Evolutionary conservation across 148 eudicot species (phyloP).

Genomic region (Rhododendron molle): DNA sequence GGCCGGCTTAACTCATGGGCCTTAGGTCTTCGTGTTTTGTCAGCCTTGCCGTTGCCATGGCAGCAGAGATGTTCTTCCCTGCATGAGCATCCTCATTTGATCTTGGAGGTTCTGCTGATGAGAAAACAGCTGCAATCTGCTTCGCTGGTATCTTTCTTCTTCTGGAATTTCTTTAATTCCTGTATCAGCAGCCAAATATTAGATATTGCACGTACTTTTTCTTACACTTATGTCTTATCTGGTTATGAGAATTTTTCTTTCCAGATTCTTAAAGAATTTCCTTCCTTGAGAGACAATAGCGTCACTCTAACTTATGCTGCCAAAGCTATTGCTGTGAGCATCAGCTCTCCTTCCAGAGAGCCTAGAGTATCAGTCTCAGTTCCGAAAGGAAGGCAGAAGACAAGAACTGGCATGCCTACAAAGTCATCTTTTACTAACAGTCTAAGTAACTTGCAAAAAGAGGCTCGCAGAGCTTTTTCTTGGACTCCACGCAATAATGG

Average conservation of each 20-base stretch:
- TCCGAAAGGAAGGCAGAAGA: constrained; percentile 66
- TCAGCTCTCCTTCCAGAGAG: constrained; percentile 77
- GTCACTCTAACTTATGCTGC: constrained; percentile 75
- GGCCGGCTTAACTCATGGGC: constrained; percentile 94
- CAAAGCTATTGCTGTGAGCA: constrained; percentile 79
- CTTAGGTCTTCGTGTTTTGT: constrained; percentile 92
- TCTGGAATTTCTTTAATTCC: constrained; percentile 2
- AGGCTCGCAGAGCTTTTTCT: constrained; percentile 92
- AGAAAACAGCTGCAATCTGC: constrained; percentile 96
- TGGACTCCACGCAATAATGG: constrained; percentile 81
- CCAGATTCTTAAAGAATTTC: constrained; percentile 91
- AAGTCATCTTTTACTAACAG: constrained; percentile 71
- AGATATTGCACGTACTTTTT: neutral
- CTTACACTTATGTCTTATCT: neutral
- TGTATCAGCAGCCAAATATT: neutral
- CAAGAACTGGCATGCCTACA: constrained; percentile 54
- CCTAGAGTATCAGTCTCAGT: constrained; percentile 68
- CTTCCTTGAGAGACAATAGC: constrained; percentile 66
- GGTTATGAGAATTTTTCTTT: constrained; percentile 12
- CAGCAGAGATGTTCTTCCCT: constrained; percentile 96
- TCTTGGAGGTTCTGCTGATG: constrained; percentile 93
- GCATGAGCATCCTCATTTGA: constrained; percentile 96
- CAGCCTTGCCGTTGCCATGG: constrained; percentile 94
- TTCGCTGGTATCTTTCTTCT: constrained; percentile 58
- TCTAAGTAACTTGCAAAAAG: constrained; percentile 87